These are phyloP conservation scores for Rhodomyrtus psidioides DNA, from an alignment of 441 rosid genomes.

Conservation along the genomic window DNA sequence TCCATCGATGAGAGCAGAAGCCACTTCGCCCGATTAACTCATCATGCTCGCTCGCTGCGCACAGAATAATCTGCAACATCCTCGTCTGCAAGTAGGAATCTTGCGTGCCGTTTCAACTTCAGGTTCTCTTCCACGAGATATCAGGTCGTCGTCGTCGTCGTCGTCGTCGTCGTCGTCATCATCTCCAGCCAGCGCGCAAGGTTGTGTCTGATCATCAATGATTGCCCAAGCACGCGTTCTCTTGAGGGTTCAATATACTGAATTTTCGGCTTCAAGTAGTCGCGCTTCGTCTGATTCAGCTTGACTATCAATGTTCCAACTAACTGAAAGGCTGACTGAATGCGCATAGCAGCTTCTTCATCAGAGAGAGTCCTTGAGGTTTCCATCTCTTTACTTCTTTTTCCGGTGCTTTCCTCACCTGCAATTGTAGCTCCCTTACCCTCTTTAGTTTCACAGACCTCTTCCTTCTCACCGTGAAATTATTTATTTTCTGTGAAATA, in stretches of 20 bases:
- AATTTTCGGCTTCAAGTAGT: background rate
- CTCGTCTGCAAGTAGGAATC: conserved; percentile 7
- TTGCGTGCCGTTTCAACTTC: background rate
- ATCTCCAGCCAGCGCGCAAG: background rate
- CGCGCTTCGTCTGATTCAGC: background rate
- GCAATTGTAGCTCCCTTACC: background rate
- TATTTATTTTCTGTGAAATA: too few relatives aligned
- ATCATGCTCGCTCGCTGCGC: background rate
- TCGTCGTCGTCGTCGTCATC: background rate
- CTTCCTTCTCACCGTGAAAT: too few relatives aligned
- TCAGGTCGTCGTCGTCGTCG: background rate
- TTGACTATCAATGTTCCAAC: background rate
- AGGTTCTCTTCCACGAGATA: background rate
- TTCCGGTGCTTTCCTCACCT: background rate
- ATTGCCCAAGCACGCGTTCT: background rate
- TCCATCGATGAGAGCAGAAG: background rate
- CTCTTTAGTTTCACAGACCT: background rate
- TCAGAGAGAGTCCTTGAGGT: conserved; percentile 18
- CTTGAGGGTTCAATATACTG: background rate
- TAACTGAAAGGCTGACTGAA: conserved; percentile 31
- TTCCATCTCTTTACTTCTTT: background rate
- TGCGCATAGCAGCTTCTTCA: conserved; percentile 39
- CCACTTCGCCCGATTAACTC: background rate
- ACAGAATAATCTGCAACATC: background rate
- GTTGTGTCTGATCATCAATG: background rate